phyloP scores from a whole-genome alignment of 2,329 filamentous ascomycete genomes.

The Diaporthe capsici region DNA sequence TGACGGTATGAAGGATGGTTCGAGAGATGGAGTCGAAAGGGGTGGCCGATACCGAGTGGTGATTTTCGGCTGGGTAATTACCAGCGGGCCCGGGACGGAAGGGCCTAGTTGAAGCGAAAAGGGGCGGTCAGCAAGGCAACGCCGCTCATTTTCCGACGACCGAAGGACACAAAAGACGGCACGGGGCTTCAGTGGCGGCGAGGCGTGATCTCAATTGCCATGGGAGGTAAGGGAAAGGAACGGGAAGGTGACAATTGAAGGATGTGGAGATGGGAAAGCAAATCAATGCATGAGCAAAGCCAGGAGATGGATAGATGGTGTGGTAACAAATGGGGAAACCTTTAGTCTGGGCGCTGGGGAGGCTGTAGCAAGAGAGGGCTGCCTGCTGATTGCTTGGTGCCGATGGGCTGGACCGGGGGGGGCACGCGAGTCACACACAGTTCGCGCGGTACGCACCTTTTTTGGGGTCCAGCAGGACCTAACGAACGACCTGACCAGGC shows the following conservation, averaged over 20 bases:
- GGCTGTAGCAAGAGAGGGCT: constrained; percentile 15
- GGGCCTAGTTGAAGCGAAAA: constrained; percentile 39
- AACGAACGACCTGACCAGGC: constrained; percentile 24
- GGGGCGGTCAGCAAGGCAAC: constrained; percentile 40
- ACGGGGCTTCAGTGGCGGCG: constrained; percentile 9
- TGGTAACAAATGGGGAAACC: constrained; percentile 29
- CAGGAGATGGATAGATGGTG: constrained; percentile 25
- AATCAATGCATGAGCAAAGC: constrained; percentile 7
- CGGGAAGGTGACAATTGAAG: constrained; percentile 26
- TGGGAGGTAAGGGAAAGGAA: not conserved
- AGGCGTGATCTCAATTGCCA: constrained; percentile 25
- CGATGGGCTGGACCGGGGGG: constrained; percentile 25
- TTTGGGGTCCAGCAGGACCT: constrained; percentile 31
- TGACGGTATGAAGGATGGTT: constrained; percentile 26
- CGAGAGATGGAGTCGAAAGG: constrained; percentile 28
- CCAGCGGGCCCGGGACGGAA: constrained; percentile 35
- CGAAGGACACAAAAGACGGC: not conserved
- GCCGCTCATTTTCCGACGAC: constrained; percentile 39
- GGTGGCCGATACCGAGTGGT: constrained; percentile 29
- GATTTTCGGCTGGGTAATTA: constrained; percentile 39
- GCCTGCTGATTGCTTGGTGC: constrained; percentile 29
- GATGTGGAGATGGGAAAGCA: constrained; percentile 32
- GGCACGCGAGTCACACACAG: constrained; percentile 32
- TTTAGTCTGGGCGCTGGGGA: constrained; percentile 31
- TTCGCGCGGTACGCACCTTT: constrained; percentile 33